Evolutionary conservation across 495 filamentous ascomycete genomes (phyloP), one percentile per base, ranked within the genome.

Genomic region (Penicillium chermesinum): DNA sequence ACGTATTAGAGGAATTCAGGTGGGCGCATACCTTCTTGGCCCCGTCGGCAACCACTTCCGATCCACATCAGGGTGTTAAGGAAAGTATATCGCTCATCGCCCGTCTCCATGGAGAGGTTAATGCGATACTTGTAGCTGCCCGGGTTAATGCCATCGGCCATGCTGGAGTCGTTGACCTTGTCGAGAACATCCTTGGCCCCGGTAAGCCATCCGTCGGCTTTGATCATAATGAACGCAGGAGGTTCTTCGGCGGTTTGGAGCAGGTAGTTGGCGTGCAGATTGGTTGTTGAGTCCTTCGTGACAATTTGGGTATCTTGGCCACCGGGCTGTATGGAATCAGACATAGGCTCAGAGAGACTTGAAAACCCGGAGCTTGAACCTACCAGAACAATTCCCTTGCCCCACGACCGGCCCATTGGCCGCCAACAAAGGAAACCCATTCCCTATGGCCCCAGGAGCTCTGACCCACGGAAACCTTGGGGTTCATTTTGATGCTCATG

Each of bases 1-100:
- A 18, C 10, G 10, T 8, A 34, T 40, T 12, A 38, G 9, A 16
- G 18, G 15, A 7, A n/a, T n/a, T n/a, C n/a, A n/a, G n/a, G n/a
- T 2, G 14, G 14, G 15, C 27, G n/a, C 42, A 34, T 44, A 78
- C 76, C 69, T 67, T 82, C 80, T 42, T 77, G 75, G 21, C 76
- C 77, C 43, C 73, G 69, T 57, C 78, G 75, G 50, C 79, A 73
- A 35, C 79, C 79, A 49, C 78, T 81, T 35, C 75, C 77, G 33
- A 82, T 63, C 80, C 80, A 83, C 74, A 83, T 78, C 19, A 77
- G 67, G 3, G 75, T 77, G 58, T 83, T 83, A 49, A 82, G 50
- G 54, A 80, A 78, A n/a, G 77, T 73, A 49, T 82, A 83, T 30
- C 80, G 73, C 44, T 79, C 71, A 53, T 83, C 80, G 2, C 75